phyloP scores from a whole-genome alignment of 805 yeast genomes.

The Komagataella pseudopastoris region DNA sequence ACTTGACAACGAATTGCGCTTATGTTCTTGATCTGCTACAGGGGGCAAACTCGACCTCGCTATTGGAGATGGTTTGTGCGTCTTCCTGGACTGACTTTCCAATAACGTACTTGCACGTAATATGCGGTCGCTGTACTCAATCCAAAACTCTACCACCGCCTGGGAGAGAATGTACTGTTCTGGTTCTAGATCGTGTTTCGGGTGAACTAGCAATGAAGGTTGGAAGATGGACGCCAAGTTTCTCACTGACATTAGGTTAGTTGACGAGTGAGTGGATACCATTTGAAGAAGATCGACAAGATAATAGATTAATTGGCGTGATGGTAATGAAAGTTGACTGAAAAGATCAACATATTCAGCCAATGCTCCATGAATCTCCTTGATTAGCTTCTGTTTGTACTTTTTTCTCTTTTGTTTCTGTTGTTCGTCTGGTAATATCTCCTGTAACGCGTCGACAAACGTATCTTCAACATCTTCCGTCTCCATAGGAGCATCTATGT shows the following conservation, averaged over 20 bases:
- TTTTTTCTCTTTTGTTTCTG: background rate
- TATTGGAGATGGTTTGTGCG: background rate
- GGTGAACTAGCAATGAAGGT: conserved; percentile 32
- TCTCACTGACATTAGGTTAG: conserved; percentile 29
- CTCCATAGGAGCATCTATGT: background rate
- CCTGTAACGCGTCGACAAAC: background rate
- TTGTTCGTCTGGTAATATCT: background rate
- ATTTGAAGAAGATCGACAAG: conserved; percentile 29
- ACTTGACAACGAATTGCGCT: background rate
- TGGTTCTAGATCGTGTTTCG: conserved; percentile 31
- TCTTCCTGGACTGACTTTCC: background rate
- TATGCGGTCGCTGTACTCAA: conserved; percentile 29
- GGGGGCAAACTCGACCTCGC: background rate
- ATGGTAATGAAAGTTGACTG: conserved; percentile 22
- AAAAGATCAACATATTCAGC: conserved; percentile 24
- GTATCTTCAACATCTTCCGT: background rate
- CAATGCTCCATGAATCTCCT: conserved; percentile 17
- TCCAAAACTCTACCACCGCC: conserved; percentile 29
- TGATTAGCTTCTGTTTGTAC: background rate
- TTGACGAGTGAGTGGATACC: conserved; percentile 27
- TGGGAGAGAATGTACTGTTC: conserved; percentile 30
- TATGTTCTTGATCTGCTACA: background rate
- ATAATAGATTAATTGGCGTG: conserved; percentile 28
- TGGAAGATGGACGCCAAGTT: conserved; percentile 34
- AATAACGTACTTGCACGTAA: conserved; percentile 14